These are phyloP conservation scores for Phytophthora kernoviae DNA, from an alignment of 352 stramenopile species.

Conservation along the genomic window DNA sequence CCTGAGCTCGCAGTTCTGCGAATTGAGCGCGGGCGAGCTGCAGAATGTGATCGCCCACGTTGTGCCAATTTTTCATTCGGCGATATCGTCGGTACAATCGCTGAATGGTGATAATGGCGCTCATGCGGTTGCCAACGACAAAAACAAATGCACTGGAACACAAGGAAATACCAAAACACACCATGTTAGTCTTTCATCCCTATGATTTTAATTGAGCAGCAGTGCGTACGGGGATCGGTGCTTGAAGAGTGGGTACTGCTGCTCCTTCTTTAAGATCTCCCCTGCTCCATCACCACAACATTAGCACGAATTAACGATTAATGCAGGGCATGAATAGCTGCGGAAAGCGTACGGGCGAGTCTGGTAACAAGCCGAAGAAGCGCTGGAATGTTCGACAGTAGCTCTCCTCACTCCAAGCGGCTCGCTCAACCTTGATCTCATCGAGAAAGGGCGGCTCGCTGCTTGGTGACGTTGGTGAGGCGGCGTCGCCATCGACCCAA, in stretches of 20 bases:
- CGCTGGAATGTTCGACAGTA: constrained; percentile 60
- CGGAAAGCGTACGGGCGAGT: constrained; percentile 45
- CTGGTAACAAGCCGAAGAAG: constrained; percentile 57
- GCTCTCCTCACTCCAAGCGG: constrained; percentile 57
- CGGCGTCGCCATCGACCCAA: not conserved
- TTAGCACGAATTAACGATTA: constrained; percentile 2
- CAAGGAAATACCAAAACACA: too few species aligned
- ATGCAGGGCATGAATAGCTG: not conserved
- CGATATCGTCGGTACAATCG: constrained; percentile 52
- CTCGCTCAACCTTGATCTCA: constrained; percentile 51
- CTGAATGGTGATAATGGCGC: constrained; percentile 32
- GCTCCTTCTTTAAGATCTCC: constrained; percentile 47
- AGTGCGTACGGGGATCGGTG: constrained; percentile 30
- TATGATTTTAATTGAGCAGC: not conserved
- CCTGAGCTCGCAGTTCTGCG: constrained; percentile 17
- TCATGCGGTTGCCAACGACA: constrained; percentile 17
- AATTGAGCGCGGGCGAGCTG: constrained; percentile 44
- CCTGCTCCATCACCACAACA: constrained; percentile 13
- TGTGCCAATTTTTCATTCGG: constrained; percentile 44
- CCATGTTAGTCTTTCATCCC: not conserved
- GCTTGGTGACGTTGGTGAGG: not conserved
- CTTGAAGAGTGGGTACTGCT: constrained; percentile 41
- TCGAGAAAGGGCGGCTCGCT: constrained; percentile 49
- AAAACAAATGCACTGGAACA: constrained; percentile 25
- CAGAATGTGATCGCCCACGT: constrained; percentile 41